These are phyloP conservation scores for Fusarium sp. DNA, from an alignment of 2,329 filamentous ascomycete species.

Conservation along the genomic window DNA sequence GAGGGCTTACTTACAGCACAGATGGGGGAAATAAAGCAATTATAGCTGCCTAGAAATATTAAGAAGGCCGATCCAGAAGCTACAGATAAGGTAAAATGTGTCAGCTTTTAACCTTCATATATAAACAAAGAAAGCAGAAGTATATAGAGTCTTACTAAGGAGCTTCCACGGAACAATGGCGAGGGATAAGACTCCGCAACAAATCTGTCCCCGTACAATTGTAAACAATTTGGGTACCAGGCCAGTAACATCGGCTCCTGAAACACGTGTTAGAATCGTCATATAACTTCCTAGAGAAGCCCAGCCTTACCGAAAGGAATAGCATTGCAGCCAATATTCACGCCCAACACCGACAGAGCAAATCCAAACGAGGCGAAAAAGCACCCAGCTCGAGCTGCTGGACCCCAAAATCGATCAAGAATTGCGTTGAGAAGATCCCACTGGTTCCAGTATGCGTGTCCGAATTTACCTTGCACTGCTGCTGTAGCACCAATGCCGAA, in stretches of 20 bases:
- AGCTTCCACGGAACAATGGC: neutral
- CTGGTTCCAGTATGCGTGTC: slow-evolving; percentile 50
- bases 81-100: neutral
- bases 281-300: neutral
- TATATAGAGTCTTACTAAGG: neutral
- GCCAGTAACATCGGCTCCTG: neutral
- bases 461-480: slow-evolving; percentile 48
- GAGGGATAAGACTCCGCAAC: neutral
- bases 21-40: neutral
- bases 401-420: slow-evolving; percentile 49
- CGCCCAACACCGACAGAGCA: neutral
- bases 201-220: neutral
- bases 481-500: neutral
- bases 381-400: slow-evolving; percentile 46
- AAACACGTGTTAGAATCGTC: neutral
- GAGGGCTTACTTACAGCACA: neutral
- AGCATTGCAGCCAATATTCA: neutral
- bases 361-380: slow-evolving; percentile 27
- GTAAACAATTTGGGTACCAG: neutral
- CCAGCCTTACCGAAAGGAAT: neutral
- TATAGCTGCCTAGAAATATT: neutral
- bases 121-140: no score
- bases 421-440: slow-evolving; percentile 51
- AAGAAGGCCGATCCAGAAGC: neutral
- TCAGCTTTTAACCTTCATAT: neutral